Evolutionary conservation across 2,329 filamentous ascomycete species (phyloP).

Genomic region (Cadophora sp.): DNA sequence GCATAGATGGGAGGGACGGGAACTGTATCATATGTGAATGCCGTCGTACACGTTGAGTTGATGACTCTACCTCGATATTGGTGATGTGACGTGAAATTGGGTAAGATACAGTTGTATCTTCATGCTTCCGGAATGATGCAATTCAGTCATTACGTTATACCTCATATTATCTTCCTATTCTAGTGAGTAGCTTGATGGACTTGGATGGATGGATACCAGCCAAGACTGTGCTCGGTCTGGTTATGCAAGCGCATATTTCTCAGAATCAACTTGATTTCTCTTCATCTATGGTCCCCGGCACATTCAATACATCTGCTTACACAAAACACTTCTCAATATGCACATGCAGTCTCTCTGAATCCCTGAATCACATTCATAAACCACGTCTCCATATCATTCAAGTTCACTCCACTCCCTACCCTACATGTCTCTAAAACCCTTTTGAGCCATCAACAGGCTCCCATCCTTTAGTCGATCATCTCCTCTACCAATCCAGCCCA

Average conservation of each 20-base stretch:
- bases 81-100: neutral
- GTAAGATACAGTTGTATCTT: neutral
- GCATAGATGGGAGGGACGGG: slow-evolving; percentile 4
- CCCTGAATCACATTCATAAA: no score
- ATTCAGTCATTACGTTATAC: neutral
- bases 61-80: neutral
- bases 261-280: neutral
- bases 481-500: no score
- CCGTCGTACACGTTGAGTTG: slow-evolving; percentile 45
- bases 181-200: neutral
- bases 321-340: no score
- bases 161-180: neutral
- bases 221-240: neutral
- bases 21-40: slow-evolving; percentile 37
- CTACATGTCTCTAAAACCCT: no score
- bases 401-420: no score
- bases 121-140: neutral
- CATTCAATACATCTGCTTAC: neutral
- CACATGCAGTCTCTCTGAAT: no score
- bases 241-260: neutral
- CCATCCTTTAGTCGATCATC: no score
- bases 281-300: neutral
- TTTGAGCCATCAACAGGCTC: no score
- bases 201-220: neutral
- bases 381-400: no score